phyloP scores from a whole-genome alignment of 75 land plant species.

The Cunninghamia lanceolata region DNA sequence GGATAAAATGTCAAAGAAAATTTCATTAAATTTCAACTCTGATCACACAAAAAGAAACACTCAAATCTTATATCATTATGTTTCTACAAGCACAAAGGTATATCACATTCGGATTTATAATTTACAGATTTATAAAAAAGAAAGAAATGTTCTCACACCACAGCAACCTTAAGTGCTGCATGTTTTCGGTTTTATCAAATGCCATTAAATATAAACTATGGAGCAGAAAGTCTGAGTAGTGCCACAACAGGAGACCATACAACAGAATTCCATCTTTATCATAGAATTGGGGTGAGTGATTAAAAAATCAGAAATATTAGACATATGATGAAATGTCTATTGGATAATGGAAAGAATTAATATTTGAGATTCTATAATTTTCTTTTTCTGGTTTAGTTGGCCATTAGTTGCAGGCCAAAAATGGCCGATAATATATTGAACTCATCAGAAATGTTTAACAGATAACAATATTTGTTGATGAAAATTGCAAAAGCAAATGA shows the following conservation, averaged over 20 bases:
- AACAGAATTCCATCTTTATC: no score
- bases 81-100: not conserved
- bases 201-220: no score
- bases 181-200: not conserved
- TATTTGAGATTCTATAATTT: no score
- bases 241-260: no score
- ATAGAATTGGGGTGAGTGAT: no score
- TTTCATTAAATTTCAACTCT: not conserved
- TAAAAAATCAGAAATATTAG: not conserved
- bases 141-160: not conserved
- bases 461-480: no score
- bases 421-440: no score
- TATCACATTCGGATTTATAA: not conserved
- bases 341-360: not conserved
- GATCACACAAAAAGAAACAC: not conserved
- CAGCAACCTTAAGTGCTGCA: no score
- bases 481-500: no score
- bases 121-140: not conserved
- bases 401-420: not conserved
- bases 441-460: no score
- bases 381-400: not conserved
- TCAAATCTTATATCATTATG: not conserved
- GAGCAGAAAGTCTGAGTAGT: not conserved
- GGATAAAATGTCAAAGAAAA: not conserved
- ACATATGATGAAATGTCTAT: not conserved